Conservation (phyloP, 768 basidiomycete genomes). For the Mycena belliarum region DNA sequence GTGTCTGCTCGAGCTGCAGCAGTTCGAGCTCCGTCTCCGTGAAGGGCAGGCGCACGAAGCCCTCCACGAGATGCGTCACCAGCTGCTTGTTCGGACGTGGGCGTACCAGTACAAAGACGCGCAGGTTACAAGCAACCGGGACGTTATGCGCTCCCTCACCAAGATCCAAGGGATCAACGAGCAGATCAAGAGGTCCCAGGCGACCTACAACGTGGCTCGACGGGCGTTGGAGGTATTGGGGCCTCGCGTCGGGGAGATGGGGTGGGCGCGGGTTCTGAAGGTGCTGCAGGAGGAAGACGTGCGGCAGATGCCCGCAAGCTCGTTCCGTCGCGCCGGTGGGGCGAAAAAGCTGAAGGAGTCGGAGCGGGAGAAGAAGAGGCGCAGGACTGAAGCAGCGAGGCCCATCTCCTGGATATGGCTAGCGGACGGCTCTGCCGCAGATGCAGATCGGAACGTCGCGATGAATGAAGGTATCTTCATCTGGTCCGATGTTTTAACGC, state of each 20-base stretch:
- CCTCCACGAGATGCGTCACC: not conserved
- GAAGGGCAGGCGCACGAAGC: constrained; percentile 6
- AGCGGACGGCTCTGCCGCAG: constrained; percentile 4
- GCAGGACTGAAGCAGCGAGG: not conserved
- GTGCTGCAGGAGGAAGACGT: not conserved
- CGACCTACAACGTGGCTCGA: not conserved
- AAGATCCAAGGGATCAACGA: not conserved
- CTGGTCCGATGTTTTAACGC: too few species aligned
- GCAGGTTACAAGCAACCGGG: not conserved
- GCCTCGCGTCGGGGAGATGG: not conserved
- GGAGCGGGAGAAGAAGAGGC: not conserved
- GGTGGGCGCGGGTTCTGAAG: constrained; percentile 1
- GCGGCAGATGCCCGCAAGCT: constrained; percentile 2
- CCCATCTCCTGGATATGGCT: constrained; percentile 11
- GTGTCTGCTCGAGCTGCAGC: not conserved
- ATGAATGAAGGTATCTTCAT: constrained; percentile 2
- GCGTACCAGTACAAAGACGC: constrained; percentile 1
- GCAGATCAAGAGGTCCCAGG: not conserved
- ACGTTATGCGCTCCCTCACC: not conserved
- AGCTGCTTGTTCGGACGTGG: constrained; percentile 5
- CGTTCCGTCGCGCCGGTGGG: not conserved
- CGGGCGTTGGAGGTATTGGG: not conserved
- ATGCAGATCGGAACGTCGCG: constrained; percentile 1
- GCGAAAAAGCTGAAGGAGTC: not conserved
- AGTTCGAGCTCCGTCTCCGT: constrained; percentile 2